A percentile compares a stretch with the other conserved stretches of the same genome.
These are phyloP conservation scores for Penicillium goetzii DNA, from an alignment of 495 filamentous ascomycete genomes.

Conservation along the genomic window DNA sequence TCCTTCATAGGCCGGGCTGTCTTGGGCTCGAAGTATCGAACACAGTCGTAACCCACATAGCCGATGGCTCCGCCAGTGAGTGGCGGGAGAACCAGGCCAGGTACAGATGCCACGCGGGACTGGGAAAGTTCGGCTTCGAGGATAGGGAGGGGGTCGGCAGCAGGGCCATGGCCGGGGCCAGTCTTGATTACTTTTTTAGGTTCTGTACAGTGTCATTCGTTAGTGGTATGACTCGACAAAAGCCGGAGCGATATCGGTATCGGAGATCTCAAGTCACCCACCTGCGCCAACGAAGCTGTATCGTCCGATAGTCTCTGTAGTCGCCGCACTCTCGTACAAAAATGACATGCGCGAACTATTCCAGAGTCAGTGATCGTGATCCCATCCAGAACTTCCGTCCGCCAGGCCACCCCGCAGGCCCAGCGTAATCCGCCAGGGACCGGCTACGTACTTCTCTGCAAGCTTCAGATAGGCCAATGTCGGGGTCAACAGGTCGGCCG, in stretches of 20 bases:
- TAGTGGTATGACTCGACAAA: conserved; percentile 10
- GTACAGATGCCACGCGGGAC: conserved; percentile 76
- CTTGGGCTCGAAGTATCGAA: conserved; percentile 95
- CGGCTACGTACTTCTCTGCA: conserved; percentile 64
- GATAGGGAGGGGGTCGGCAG: conserved; percentile 77
- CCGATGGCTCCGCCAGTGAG: conserved; percentile 91
- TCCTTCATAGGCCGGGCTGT: conserved; percentile 86
- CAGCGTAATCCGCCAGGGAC: neutral
- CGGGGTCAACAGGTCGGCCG: conserved; percentile 90
- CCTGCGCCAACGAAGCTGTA: conserved; percentile 95
- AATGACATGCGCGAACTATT: conserved; percentile 61
- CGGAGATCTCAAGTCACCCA: conserved; percentile 35
- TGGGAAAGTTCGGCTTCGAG: conserved; percentile 79
- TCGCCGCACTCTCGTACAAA: conserved; percentile 92
- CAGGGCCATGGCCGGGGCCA: conserved; percentile 81
- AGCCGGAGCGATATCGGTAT: conserved; percentile 12
- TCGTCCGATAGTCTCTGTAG: conserved; percentile 84
- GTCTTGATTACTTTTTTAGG: conserved; percentile 86
- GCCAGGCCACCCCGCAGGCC: conserved; percentile 13
- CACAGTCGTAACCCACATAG: conserved; percentile 96
- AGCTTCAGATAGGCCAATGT: conserved; percentile 91
- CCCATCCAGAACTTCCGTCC: conserved; percentile 10
- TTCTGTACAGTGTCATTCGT: conserved; percentile 46
- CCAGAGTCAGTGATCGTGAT: conserved; percentile 23
- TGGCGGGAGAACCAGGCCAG: conserved; percentile 77